Conservation (phyloP, 2,329 filamentous ascomycete species). For the Ophiostoma sp. region DNA sequence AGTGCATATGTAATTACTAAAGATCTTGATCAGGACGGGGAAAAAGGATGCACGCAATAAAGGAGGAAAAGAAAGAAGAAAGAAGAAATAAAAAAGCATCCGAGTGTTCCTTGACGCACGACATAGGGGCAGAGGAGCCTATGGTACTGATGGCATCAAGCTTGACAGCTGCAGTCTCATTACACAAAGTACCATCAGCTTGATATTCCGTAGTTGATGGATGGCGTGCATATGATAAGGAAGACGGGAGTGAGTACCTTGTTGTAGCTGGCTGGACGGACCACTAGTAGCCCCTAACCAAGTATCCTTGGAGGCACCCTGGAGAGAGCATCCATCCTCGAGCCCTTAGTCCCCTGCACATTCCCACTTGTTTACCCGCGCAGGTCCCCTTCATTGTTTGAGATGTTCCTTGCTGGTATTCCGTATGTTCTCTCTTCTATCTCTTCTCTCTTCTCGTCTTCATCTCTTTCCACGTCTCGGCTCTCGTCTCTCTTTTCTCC, state of each 20-base stretch:
- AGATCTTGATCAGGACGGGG: no score
- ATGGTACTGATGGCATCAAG: background rate
- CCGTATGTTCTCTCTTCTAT: no score
- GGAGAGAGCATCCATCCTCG: background rate
- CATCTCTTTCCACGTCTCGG: background rate
- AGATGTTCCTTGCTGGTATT: background rate
- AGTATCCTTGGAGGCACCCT: background rate
- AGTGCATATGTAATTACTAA: no score
- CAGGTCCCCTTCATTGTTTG: constrained; percentile 13
- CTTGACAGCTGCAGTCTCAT: background rate
- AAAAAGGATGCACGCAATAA: no score
- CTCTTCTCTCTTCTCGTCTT: background rate
- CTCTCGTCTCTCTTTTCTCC: background rate
- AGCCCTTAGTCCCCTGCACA: background rate
- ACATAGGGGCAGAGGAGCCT: background rate
- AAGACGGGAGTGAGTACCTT: background rate
- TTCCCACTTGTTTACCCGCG: constrained; percentile 11
- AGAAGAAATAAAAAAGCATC: no score
- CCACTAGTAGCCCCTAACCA: background rate
- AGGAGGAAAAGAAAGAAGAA: no score
- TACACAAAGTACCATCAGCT: background rate
- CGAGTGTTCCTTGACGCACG: background rate
- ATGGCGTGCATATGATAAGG: background rate
- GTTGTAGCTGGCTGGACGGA: background rate
- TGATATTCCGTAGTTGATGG: background rate